Evolutionary conservation across 495 filamentous ascomycete genomes (phyloP).

Genomic region (Pyrenopolyporus hunteri): DNA sequence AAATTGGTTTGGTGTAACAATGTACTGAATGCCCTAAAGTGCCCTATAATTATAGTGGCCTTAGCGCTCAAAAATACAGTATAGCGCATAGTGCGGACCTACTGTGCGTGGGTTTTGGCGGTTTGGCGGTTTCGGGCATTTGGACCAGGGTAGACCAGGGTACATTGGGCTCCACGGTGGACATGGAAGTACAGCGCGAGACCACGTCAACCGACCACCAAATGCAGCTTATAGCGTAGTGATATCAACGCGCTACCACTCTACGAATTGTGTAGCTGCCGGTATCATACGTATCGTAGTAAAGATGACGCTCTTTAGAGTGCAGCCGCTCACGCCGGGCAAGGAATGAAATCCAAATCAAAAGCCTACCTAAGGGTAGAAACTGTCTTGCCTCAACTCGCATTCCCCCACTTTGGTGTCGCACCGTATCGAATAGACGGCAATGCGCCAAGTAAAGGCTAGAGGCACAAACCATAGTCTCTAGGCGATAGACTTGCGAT

Average conservation of each 20-base stretch:
- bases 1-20: too few relatives aligned
- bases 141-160: too few relatives aligned
- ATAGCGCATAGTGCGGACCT: too few relatives aligned
- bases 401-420: neutral
- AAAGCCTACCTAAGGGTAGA: neutral
- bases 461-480: too few relatives aligned
- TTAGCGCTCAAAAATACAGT: too few relatives aligned
- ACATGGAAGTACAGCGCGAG: neutral
- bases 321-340: too few relatives aligned
- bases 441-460: too few relatives aligned
- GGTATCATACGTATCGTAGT: neutral
- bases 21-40: too few relatives aligned
- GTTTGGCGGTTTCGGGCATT: too few relatives aligned
- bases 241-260: constrained; percentile 9
- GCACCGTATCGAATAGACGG: neutral
- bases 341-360: neutral
- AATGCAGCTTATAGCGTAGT: neutral
- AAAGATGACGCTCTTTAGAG: constrained; percentile 17
- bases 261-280: constrained; percentile 15
- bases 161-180: neutral
- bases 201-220: constrained; percentile 17
- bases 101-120: too few relatives aligned
- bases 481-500: neutral
- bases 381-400: neutral
- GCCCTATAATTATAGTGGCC: too few relatives aligned